Conservation (phyloP, 495 filamentous ascomycete species). For the Neurospora cerealis region DNA sequence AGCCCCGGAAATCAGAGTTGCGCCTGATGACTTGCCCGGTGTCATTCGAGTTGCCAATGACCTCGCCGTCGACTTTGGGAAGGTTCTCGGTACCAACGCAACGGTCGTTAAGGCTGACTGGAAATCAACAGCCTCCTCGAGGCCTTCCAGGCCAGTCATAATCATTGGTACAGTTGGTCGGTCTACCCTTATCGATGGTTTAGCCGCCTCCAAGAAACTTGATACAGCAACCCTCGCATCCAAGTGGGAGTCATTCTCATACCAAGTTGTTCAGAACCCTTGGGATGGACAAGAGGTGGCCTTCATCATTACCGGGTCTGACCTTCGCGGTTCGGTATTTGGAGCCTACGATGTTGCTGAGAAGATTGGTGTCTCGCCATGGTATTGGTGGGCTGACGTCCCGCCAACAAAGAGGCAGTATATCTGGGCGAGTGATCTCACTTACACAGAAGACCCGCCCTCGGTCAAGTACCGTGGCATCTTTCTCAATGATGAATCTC, state of each 20-base stretch:
- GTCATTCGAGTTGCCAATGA: conserved; percentile 38
- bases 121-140: conserved; percentile 17
- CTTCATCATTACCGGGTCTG: conserved; percentile 51
- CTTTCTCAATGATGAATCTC: conserved; percentile 61
- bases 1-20: conserved; percentile 20
- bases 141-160: conserved; percentile 23
- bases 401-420: conserved; percentile 34
- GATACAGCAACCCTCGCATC: conserved; percentile 37
- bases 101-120: conserved; percentile 20
- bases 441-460: conserved; percentile 42
- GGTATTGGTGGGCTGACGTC: conserved; percentile 58
- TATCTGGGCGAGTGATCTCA: conserved; percentile 38
- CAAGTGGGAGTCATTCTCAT: conserved; percentile 53
- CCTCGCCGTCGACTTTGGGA: conserved; percentile 42
- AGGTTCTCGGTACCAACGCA: conserved; percentile 36
- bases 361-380: conserved; percentile 55
- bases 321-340: conserved; percentile 52
- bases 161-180: conserved; percentile 43
- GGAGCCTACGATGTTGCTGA: conserved; percentile 55
- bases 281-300: conserved; percentile 37
- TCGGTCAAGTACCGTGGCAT: conserved; percentile 58
- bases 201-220: conserved; percentile 36
- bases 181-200: conserved; percentile 37
- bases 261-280: conserved; percentile 38
- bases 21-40: conserved; percentile 32